Evolutionary conservation across 352 stramenopile genomes (phyloP).

Genomic region (Phytophthora pistaciae): DNA sequence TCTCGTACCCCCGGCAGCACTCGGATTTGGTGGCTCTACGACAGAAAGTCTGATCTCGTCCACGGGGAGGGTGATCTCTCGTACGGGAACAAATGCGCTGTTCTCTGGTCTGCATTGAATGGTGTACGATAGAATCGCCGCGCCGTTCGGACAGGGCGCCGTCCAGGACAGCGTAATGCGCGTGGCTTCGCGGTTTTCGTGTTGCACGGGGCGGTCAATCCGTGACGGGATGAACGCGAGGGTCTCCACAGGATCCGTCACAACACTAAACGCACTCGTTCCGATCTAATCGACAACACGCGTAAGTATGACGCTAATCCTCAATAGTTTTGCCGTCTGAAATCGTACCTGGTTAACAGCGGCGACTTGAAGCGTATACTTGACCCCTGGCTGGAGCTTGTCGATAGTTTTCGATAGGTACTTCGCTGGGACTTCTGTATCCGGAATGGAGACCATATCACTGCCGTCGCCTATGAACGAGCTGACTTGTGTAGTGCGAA

Average conservation of each 20-base stretch:
- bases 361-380: slow-evolving; percentile 59
- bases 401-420: slow-evolving; percentile 51
- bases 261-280: slow-evolving; percentile 51
- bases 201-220: slow-evolving; percentile 50
- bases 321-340: background rate
- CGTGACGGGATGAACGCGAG: slow-evolving; percentile 69
- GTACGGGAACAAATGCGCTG: slow-evolving; percentile 38
- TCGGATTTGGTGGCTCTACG: background rate
- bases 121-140: slow-evolving; percentile 57
- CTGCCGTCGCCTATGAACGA: slow-evolving; percentile 36
- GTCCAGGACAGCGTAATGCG: slow-evolving; percentile 63
- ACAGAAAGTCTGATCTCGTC: slow-evolving; percentile 28
- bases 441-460: slow-evolving; percentile 37
- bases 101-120: slow-evolving; percentile 74
- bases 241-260: slow-evolving; percentile 57
- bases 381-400: slow-evolving; percentile 61
- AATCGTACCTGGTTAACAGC: slow-evolving; percentile 59
- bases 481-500: slow-evolving; percentile 52
- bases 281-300: slow-evolving; percentile 46
- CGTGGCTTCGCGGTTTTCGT: slow-evolving; percentile 42
- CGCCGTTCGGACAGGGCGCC: slow-evolving; percentile 63
- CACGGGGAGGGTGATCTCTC: slow-evolving; percentile 42
- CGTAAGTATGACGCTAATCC: slow-evolving; percentile 1
- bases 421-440: slow-evolving; percentile 51
- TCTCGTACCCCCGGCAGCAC: background rate